These are phyloP conservation scores for Simplicillium sp. DNA, from an alignment of 2,329 filamentous ascomycete genomes.

Conservation along the genomic window DNA sequence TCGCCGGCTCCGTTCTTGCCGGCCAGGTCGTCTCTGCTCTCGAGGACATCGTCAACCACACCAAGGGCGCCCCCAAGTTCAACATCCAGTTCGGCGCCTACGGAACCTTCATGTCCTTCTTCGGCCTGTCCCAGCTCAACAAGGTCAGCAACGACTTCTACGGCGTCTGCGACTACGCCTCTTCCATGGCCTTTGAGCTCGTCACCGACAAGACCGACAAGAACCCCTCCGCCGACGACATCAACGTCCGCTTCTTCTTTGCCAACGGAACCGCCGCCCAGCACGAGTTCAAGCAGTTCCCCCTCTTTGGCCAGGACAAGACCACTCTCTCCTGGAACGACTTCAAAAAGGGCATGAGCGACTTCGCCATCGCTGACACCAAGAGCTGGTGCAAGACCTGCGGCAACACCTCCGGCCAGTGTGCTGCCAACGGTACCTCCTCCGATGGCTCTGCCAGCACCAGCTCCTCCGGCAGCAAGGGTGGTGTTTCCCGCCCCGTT, in stretches of 20 bases:
- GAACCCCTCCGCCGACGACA: constrained; percentile 32
- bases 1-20: constrained; percentile 48
- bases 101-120: constrained; percentile 53
- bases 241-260: constrained; percentile 53
- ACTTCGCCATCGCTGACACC: constrained; percentile 57
- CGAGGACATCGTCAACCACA: constrained; percentile 36
- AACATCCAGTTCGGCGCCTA: constrained; percentile 53
- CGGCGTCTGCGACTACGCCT: constrained; percentile 76
- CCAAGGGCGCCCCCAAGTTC: constrained; percentile 27
- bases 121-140: constrained; percentile 45
- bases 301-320: constrained; percentile 49
- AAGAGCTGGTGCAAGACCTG: constrained; percentile 67
- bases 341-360: constrained; percentile 54
- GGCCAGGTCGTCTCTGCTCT: constrained; percentile 44
- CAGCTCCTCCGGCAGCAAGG: constrained; percentile 12
- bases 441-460: constrained; percentile 12
- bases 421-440: constrained; percentile 31
- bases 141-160: constrained; percentile 52
- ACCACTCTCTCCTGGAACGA: constrained; percentile 55
- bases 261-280: constrained; percentile 45
- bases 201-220: constrained; percentile 42
- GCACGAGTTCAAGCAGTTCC: constrained; percentile 42
- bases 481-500: constrained; percentile 56
- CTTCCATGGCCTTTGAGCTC: constrained; percentile 70
- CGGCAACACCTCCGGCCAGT: constrained; percentile 60